Evolutionary conservation across 768 basidiomycete species (phyloP), one percentile per base, ranked within the genome.

Genomic region (Myochromella boudieri): DNA sequence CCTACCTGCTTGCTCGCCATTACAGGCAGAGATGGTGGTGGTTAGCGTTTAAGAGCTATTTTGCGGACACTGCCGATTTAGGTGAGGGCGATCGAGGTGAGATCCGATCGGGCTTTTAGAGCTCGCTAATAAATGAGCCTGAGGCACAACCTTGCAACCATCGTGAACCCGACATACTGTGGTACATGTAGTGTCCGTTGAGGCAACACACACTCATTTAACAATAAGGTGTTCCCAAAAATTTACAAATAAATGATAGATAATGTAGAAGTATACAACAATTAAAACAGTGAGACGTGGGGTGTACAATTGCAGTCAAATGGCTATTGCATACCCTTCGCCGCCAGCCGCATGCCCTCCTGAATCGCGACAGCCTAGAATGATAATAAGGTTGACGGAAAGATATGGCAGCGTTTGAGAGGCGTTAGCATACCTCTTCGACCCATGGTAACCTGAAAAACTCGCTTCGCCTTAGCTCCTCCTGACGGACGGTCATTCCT

Each of bases 361-460:
- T 91, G 87, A 17, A 95, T 80, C 6, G 87, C 84, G 42, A 93
- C 84, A 5, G 91, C 92, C 72, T 89, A 74, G 18, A 41, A 25
- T 25, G 44, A 46, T 40, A 53, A 18, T 25, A 22, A 41, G 6
- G 14, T 6, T 14, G 29, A 43, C 20, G 24, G 33, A 47, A 42
- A 55, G 21, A 29, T 28, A n/a, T n/a, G 12, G 42, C 29, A 37
- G 38, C n/a, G n/a, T n/a, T n/a, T n/a, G n/a, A n/a, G n/a, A n/a
- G n/a, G n/a, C n/a, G n/a, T n/a, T n/a, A 12, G 48, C 67, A 11
- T 49, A 76, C 77, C 72, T 83, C 82, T 56, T 88, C 85, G 10
- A 97, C 92, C 94, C 94, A 97, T 3, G 92, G 90, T 60, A 95
- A 65, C 51, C 78, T 75, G 77, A 97, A 97, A 68, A 93, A 88